Conservation (phyloP, 345 rosid species). For the Murraya koenigii region DNA sequence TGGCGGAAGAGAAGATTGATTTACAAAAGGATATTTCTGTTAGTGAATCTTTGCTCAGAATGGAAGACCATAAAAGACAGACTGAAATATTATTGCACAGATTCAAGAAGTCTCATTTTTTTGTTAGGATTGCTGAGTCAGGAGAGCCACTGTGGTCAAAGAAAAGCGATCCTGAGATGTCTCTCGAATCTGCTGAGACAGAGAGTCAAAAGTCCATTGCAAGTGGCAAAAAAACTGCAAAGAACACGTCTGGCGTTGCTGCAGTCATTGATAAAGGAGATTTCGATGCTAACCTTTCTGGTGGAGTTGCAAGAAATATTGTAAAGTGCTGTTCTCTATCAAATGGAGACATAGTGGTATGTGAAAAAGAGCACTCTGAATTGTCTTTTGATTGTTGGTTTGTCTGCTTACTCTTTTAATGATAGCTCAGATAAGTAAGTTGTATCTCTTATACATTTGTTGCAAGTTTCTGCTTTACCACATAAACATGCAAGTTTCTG, state of each 20-base stretch:
- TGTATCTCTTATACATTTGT: background rate
- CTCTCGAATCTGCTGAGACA: constrained; percentile 33
- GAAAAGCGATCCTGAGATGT: constrained; percentile 38
- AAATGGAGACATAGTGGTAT: constrained; percentile 97
- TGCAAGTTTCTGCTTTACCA: background rate
- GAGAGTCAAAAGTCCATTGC: constrained; percentile 23
- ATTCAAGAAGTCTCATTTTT: constrained; percentile 90
- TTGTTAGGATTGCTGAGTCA: constrained; percentile 89
- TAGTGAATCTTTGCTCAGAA: constrained; percentile 81
- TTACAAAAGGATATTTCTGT: constrained; percentile 52
- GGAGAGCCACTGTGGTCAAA: constrained; percentile 85
- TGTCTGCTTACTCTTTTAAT: background rate
- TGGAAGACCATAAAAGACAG: constrained; percentile 79
- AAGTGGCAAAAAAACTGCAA: constrained; percentile 24
- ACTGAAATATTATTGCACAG: constrained; percentile 69
- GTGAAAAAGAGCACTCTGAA: constrained; percentile 31
- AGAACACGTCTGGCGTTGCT: constrained; percentile 36
- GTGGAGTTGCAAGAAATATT: constrained; percentile 82
- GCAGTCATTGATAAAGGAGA: constrained; percentile 82
- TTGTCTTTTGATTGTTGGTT: constrained; percentile 9
- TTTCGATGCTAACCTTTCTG: constrained; percentile 68
- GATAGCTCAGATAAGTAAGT: background rate
- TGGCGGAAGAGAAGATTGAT: constrained; percentile 48
- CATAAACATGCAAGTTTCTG: background rate
- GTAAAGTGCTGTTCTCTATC: constrained; percentile 76